Conservation (phyloP, 163 green algal species). For the Volvox carteri region DNA sequence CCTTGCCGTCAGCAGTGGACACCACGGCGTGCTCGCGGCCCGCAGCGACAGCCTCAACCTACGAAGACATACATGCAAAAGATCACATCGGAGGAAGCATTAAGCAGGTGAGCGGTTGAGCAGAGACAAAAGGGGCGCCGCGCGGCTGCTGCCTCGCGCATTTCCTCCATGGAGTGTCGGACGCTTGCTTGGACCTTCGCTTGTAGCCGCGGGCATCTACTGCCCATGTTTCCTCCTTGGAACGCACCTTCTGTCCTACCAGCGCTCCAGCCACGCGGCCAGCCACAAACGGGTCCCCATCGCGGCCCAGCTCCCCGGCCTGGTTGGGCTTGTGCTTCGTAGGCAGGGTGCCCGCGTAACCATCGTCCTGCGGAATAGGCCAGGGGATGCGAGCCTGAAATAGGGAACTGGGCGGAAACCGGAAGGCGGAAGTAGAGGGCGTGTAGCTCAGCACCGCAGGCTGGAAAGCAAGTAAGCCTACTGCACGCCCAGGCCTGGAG, state of each 20-base stretch:
- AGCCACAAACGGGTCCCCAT: constrained; percentile 34
- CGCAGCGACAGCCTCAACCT: constrained; percentile 67
- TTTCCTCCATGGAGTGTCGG: no score
- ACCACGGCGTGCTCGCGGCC: constrained; percentile 70
- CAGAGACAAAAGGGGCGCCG: no score
- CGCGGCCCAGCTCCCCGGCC: constrained; percentile 46
- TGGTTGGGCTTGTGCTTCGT: constrained; percentile 24
- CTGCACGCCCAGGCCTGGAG: neutral
- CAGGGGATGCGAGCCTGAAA: neutral
- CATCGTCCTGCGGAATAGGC: constrained; percentile 27
- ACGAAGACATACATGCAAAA: no score
- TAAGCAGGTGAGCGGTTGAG: no score
- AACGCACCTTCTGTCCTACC: constrained; percentile 29
- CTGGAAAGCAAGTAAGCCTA: no score
- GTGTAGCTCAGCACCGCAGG: no score
- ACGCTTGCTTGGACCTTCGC: no score
- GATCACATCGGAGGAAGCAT: no score
- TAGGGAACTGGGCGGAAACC: neutral
- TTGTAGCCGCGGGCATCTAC: no score
- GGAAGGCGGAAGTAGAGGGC: neutral
- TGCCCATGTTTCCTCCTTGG: no score
- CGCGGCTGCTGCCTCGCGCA: no score
- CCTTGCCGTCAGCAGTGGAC: constrained; percentile 60
- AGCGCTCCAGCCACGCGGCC: constrained; percentile 28
- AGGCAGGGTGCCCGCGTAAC: constrained; percentile 53